Evolutionary conservation across 1,284 basidiomycete species (phyloP).

Genomic region (Apiotrichum laibachii): DNA sequence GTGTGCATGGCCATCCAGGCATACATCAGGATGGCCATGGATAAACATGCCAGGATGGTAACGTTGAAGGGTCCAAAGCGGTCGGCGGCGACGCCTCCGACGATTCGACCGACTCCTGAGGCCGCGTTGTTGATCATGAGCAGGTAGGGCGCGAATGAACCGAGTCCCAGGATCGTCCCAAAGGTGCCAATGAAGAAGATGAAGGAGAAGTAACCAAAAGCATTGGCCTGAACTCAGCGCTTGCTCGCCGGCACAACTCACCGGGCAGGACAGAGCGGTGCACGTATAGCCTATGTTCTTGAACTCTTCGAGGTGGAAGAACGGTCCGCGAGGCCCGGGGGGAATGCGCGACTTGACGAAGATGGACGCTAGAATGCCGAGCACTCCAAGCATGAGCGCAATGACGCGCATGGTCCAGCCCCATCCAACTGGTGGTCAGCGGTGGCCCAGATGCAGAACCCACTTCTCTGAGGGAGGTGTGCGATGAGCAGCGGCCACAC

Average conservation of each 20-base stretch:
- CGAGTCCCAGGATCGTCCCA: slow-evolving; percentile 25
- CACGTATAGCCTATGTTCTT: slow-evolving; percentile 30
- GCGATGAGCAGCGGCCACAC: slow-evolving; percentile 39
- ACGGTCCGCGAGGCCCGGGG: slow-evolving; percentile 34
- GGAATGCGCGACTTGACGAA: slow-evolving; percentile 39
- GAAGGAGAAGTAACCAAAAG: slow-evolving; percentile 34
- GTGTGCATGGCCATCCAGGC: slow-evolving; percentile 16
- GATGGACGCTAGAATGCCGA: slow-evolving; percentile 27
- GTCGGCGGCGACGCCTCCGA: slow-evolving; percentile 19
- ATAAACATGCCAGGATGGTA: slow-evolving; percentile 8
- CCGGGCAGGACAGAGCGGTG: slow-evolving; percentile 23
- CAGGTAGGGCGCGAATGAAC: slow-evolving; percentile 33
- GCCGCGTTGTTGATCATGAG: slow-evolving; percentile 19
- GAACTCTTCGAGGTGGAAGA: slow-evolving; percentile 39
- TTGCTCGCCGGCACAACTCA: not conserved
- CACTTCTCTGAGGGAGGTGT: slow-evolving; percentile 21
- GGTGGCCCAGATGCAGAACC: not conserved
- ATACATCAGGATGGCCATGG: slow-evolving; percentile 16
- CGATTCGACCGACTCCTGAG: not conserved
- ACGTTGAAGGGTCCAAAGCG: slow-evolving; percentile 19
- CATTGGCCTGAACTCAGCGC: slow-evolving; percentile 12
- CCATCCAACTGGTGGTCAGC: slow-evolving; percentile 30
- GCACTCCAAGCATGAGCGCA: slow-evolving; percentile 28
- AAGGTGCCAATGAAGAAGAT: slow-evolving; percentile 35
- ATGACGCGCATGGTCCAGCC: slow-evolving; percentile 42